Conservation (phyloP, 352 stramenopile species). For the Elongisporangium prolatum region DNA sequence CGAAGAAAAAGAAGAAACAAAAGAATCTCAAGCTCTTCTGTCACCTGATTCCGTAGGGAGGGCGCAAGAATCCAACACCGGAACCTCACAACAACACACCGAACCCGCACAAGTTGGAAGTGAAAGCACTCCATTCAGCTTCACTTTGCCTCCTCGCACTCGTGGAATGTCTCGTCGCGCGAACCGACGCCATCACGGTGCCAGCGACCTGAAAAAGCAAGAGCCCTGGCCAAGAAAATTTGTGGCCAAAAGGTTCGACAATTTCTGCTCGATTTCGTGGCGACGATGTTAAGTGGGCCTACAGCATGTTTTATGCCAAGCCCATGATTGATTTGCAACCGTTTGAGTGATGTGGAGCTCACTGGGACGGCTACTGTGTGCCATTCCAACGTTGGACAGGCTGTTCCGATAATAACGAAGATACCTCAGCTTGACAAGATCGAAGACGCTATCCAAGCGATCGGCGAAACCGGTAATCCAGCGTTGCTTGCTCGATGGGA, state of each 20-base stretch:
- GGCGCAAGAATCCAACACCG: too few species aligned
- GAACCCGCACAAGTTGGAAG: neutral
- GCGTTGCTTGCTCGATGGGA: conserved; percentile 6
- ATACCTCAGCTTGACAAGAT: conserved; percentile 7
- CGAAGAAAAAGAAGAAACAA: too few species aligned
- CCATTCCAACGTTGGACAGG: conserved; percentile 1
- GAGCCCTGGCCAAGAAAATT: too few species aligned
- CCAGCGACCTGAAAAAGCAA: too few species aligned
- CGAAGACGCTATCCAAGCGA: neutral
- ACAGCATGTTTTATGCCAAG: conserved; percentile 4
- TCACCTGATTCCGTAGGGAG: too few species aligned
- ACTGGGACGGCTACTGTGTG: conserved; percentile 1
- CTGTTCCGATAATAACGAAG: conserved; percentile 4
- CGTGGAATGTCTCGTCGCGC: too few species aligned
- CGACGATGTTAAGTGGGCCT: neutral
- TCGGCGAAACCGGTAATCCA: too few species aligned
- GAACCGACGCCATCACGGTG: too few species aligned
- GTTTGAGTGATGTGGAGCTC: too few species aligned
- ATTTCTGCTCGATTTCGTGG: neutral
- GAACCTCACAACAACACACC: too few species aligned
- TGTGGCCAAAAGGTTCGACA: too few species aligned
- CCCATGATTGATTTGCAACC: neutral
- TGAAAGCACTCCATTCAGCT: neutral
- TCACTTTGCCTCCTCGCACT: neutral
- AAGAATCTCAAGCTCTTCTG: too few species aligned